Conservation (phyloP, 257 asterid species). For the Leonotis leonurus region DNA sequence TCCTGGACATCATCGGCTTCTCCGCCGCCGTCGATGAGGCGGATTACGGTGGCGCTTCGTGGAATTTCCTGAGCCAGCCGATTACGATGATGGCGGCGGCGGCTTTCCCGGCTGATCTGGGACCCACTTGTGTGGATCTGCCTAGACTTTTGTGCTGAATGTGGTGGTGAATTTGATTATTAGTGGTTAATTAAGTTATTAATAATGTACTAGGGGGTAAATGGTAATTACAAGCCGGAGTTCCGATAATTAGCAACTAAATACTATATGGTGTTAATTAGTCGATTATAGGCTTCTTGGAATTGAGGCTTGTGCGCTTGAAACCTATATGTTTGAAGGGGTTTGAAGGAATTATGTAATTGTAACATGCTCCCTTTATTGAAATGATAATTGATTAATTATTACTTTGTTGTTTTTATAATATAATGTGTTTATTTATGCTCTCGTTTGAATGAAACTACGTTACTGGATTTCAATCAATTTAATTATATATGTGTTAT, state of each 20-base stretch:
- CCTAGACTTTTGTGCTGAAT: not conserved
- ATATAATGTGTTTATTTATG: no score
- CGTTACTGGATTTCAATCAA: no score
- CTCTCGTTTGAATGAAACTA: no score
- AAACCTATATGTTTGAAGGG: not conserved
- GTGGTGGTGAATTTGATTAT: not conserved
- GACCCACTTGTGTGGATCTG: conserved; percentile 27
- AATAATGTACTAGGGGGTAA: conserved; percentile 6
- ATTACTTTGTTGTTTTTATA: no score
- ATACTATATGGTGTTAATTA: conserved; percentile 6
- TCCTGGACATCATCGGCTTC: conserved; percentile 42
- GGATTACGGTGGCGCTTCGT: conserved; percentile 27
- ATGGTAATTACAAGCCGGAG: conserved; percentile 22
- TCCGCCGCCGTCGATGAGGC: conserved; percentile 10
- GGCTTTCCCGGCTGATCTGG: conserved; percentile 45
- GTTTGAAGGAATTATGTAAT: conserved; percentile 19
- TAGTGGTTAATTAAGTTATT: not conserved
- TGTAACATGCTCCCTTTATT: conserved; percentile 9
- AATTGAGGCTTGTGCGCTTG: conserved; percentile 14
- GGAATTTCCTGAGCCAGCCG: conserved; percentile 62
- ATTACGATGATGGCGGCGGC: conserved; percentile 37
- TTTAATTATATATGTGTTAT: no score
- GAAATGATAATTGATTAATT: no score
- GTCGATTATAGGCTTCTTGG: conserved; percentile 16
- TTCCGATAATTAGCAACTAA: conserved; percentile 8